Evolutionary conservation across 2,329 filamentous ascomycete genomes (phyloP).

Genomic region (Nemania sp.): DNA sequence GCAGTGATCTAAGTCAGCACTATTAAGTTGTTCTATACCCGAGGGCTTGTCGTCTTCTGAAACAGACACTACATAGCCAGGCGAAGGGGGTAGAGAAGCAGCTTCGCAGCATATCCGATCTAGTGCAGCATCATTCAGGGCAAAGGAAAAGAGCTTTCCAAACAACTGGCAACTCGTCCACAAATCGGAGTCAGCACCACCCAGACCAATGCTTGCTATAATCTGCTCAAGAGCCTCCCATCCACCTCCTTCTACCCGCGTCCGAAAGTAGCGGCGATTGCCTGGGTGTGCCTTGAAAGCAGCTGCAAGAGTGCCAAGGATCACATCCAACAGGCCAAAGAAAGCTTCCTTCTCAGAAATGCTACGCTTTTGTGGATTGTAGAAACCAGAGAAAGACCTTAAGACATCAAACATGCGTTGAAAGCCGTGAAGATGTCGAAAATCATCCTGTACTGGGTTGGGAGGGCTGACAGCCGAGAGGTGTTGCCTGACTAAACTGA

Average conservation of each 20-base stretch:
- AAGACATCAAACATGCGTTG: constrained; percentile 77
- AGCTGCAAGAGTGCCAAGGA: constrained; percentile 80
- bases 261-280: constrained; percentile 88
- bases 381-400: constrained; percentile 78
- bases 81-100: constrained; percentile 35
- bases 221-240: constrained; percentile 82
- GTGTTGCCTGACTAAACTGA: constrained; percentile 75
- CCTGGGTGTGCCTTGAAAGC: constrained; percentile 83
- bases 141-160: constrained; percentile 83
- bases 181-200: constrained; percentile 74
- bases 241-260: constrained; percentile 79
- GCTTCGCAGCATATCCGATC: constrained; percentile 72
- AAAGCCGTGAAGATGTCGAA: constrained; percentile 84
- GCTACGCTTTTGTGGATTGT: constrained; percentile 73
- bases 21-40: constrained; percentile 38
- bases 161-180: constrained; percentile 80
- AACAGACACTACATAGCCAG: constrained; percentile 26
- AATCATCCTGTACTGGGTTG: constrained; percentile 77
- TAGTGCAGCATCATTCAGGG: constrained; percentile 80
- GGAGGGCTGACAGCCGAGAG: constrained; percentile 62
- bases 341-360: constrained; percentile 72
- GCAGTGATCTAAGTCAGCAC: constrained; percentile 43
- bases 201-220: constrained; percentile 74
- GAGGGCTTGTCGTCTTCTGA: constrained; percentile 41
- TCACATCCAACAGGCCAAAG: constrained; percentile 76